Base-by-base conservation (phyloP, 2,329 filamentous ascomycete species). In the Colletotrichum somersetense region DNA sequence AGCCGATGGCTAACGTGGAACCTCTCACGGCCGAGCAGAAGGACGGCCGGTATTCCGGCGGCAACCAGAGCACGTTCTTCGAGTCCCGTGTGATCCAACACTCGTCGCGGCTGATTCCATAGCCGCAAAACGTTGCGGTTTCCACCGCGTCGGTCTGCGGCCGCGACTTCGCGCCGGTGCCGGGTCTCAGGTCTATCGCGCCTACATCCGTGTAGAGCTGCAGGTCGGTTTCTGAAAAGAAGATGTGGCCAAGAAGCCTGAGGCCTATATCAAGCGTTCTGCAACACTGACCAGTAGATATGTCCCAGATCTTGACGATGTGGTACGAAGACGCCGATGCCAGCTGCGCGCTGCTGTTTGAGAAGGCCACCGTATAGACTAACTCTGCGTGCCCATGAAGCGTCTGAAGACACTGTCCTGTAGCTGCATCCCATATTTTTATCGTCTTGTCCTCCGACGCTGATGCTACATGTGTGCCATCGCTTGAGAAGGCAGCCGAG, bases 321-420 rank as follows among this genome's bases (percentile, higher is more conserved):
- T 10, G n/a, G n/a, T n/a, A n/a, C 18, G 6, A 7, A 2, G 42
- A 20, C 20, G 18, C 6, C 42, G 18, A 44, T 20, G 42, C 42
- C 42, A 20, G 42, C 42, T 44, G 42, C 16, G 18, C 6, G 18
- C 18, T 8, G 42, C 20, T 11, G 14, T 53, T 44, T 1, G 42
- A 44, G 42, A 44, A 44, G 42, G 42, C 42, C 6, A 20, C 18
- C 3, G 7, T 8, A 5, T 7, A 8, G 18, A 3, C 18, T 8
- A 1, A 0, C 1, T 3, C 6, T 1, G 2, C 2, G 18, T 44
- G 18, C 6, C 5, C 42, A 3, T 30, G 30, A 20, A 44, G 18
- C 10, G 10, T 48, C 20, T 12, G 46, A 10, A 48, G 46, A 12
- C 46, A 48, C 20, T 12, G 20, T 12, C 46, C 10, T n/a, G 46